Evolutionary conservation across 2,329 filamentous ascomycete genomes (phyloP).

Genomic region (Cyphellophora attinorum): DNA sequence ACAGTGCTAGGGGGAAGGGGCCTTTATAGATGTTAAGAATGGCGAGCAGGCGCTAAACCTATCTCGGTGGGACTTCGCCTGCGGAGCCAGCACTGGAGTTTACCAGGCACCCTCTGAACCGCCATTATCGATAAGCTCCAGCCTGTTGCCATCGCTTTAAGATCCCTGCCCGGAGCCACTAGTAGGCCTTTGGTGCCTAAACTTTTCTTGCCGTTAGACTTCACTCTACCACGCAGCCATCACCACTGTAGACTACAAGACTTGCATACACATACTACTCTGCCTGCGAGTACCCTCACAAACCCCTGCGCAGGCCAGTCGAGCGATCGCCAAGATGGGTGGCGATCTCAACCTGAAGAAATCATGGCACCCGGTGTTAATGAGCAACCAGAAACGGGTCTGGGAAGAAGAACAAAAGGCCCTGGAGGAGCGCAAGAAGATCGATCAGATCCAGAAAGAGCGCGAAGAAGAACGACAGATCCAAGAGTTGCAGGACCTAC

Average conservation of each 20-base stretch:
- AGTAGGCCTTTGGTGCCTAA: too few relatives aligned
- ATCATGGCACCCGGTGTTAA: slow-evolving; percentile 82
- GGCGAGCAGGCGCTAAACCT: too few relatives aligned
- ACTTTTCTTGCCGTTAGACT: too few relatives aligned
- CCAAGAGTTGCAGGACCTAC: slow-evolving; percentile 80
- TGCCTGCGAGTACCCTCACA: neutral
- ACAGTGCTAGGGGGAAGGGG: too few relatives aligned
- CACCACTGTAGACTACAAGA: neutral
- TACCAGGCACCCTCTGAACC: too few relatives aligned
- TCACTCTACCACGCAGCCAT: neutral
- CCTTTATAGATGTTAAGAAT: too few relatives aligned
- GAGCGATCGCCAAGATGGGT: slow-evolving; percentile 56
- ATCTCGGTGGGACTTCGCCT: too few relatives aligned
- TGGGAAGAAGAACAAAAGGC: slow-evolving; percentile 89
- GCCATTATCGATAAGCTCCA: too few relatives aligned
- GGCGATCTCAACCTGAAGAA: slow-evolving; percentile 72
- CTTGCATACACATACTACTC: too few relatives aligned
- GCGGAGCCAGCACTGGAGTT: too few relatives aligned
- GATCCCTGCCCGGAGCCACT: too few relatives aligned
- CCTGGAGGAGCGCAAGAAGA: slow-evolving; percentile 87
- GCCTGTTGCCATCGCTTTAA: too few relatives aligned
- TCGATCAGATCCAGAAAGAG: slow-evolving; percentile 83
- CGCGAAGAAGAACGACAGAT: slow-evolving; percentile 87
- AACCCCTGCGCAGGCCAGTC: neutral
- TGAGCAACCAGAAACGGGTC: slow-evolving; percentile 82